These are phyloP conservation scores for Blastobotrys chiropterorum DNA, from an alignment of 805 yeast species.

Conservation along the genomic window DNA sequence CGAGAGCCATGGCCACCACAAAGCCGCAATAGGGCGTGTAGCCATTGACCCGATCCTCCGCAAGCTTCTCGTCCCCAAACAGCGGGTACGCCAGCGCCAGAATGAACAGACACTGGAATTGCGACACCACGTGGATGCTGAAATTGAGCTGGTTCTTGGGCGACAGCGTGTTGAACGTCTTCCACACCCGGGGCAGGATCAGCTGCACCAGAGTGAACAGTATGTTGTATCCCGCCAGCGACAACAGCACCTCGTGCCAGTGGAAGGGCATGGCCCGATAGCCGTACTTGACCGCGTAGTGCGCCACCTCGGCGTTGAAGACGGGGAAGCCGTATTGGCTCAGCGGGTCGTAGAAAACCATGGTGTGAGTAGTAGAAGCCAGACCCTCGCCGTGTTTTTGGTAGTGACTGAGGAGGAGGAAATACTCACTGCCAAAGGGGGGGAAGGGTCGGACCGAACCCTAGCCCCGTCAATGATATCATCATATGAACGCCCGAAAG, in stretches of 20 bases:
- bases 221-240: slow-evolving; percentile 54
- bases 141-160: slow-evolving; percentile 57
- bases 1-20: slow-evolving; percentile 64
- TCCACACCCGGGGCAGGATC: slow-evolving; percentile 42
- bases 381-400: no score
- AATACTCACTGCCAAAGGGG: no score
- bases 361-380: no score
- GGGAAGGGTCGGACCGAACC: neutral
- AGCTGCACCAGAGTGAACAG: slow-evolving; percentile 49
- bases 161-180: slow-evolving; percentile 43
- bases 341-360: slow-evolving; percentile 17
- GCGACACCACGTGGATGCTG: slow-evolving; percentile 85
- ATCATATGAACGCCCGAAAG: neutral
- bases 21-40: slow-evolving; percentile 71
- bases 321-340: slow-evolving; percentile 9
- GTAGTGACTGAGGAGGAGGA: no score
- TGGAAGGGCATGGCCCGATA: slow-evolving; percentile 30
- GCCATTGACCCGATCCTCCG: slow-evolving; percentile 53
- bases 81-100: slow-evolving; percentile 55
- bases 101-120: slow-evolving; percentile 73
- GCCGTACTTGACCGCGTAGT: slow-evolving; percentile 18
- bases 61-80: slow-evolving; percentile 49
- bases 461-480: neutral
- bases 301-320: slow-evolving; percentile 5
- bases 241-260: slow-evolving; percentile 59